Base-by-base conservation (phyloP, 768 basidiomycete species). In the Solioccasus polychromus region DNA sequence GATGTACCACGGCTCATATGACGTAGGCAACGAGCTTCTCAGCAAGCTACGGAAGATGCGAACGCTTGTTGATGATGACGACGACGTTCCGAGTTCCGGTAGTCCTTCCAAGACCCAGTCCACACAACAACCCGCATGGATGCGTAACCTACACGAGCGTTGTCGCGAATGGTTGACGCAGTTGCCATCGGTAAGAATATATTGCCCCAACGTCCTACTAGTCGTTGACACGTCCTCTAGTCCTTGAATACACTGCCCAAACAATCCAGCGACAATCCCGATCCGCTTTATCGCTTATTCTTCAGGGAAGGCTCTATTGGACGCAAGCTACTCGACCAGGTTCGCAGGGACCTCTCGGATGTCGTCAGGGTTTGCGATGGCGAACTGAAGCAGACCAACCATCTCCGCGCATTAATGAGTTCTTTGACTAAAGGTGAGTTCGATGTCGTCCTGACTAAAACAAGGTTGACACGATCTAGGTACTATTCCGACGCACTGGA, bases 41-140 rank as follows among this genome's bases (percentile, higher is more conserved):
- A 74, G 79, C 38, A 93, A 96, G 59, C 73, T 99, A 30, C 82
- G 93, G 52, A 93, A 93, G 73, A 95, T 96, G 92, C 77, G 92
- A 43, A 88, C 82, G 69, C 67, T 94, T 40, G 77, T 80, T 1
- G 92, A 95, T 59, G 92, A 93, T 49, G 89, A 93, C 29, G 90
- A 92, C 37, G 79, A 82, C 17, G 74, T 73, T 14, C 64, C 75
- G 1, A 62, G 76, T 3, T 57, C 71, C 3, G 63, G 76, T n/a
- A 74, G 75, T n/a, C 68, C 82, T 19, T 69, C 79, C 18, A 86
- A 85, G 60, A 72, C 79, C 17, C 78, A 82, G 52, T 68, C 80
- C 2, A 77, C 83, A 2, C 82, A 87, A 44, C 88, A 90, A 60
- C 94, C 95, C 18, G 88, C 86, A 2, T 99, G 95, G 95, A 98